Evolutionary conservation across 2,329 filamentous ascomycete genomes (phyloP).

Genomic region (Bisporella sp.): DNA sequence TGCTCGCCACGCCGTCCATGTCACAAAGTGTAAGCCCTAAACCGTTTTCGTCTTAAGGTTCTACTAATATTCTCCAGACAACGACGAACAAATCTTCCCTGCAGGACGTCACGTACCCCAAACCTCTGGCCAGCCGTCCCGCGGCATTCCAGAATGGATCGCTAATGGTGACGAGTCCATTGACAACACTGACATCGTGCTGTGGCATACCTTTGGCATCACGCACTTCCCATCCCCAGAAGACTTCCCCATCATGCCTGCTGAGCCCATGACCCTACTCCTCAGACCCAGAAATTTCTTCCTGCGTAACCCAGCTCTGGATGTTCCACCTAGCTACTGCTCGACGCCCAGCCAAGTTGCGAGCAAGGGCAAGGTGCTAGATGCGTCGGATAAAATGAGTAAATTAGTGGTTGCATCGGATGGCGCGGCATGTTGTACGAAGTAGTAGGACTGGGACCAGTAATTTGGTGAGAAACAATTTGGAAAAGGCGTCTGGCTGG

Average conservation of each 20-base stretch:
- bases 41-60: slow-evolving; percentile 37
- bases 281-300: slow-evolving; percentile 55
- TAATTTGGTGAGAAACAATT: too few relatives aligned
- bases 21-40: slow-evolving; percentile 60
- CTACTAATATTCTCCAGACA: slow-evolving; percentile 32
- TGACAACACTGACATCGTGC: slow-evolving; percentile 77
- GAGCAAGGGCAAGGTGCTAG: slow-evolving; percentile 36
- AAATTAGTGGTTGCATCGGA: slow-evolving; percentile 10
- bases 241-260: slow-evolving; percentile 90
- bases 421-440: too few relatives aligned
- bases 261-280: slow-evolving; percentile 67
- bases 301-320: slow-evolving; percentile 48
- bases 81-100: slow-evolving; percentile 51
- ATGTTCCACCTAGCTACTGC: slow-evolving; percentile 59
- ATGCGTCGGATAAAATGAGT: slow-evolving; percentile 42
- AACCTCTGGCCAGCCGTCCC: slow-evolving; percentile 40
- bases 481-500: too few relatives aligned
- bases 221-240: slow-evolving; percentile 86
- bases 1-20: slow-evolving; percentile 51
- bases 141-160: slow-evolving; percentile 35
- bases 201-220: slow-evolving; percentile 92
- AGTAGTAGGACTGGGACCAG: too few relatives aligned
- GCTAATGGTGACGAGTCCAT: slow-evolving; percentile 61
- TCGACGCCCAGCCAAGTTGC: slow-evolving; percentile 64
- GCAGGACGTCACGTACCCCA: slow-evolving; percentile 56